Percentiles rank a stretch among this genome's conserved stretches.
phyloP scores from a whole-genome alignment of 306 rosid genomes.

The Amphicarpaea edgeworthii region DNA sequence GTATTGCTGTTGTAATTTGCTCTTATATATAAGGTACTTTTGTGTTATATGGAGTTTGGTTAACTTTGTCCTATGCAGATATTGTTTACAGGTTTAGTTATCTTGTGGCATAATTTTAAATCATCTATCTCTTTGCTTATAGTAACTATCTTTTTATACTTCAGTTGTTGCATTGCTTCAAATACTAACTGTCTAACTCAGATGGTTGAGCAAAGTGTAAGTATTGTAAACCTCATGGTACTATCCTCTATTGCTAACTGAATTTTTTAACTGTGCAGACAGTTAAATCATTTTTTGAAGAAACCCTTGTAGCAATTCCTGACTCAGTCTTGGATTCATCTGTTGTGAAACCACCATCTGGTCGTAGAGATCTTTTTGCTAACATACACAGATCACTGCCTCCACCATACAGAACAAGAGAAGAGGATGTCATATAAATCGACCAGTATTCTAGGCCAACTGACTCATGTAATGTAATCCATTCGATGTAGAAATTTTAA shows the following conservation, averaged over 20 bases:
- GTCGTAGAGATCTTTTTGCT: slow-evolving; percentile 70
- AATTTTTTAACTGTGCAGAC: slow-evolving; percentile 64
- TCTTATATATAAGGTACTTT: not conserved
- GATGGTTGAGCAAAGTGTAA: too few relatives aligned
- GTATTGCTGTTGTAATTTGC: too few relatives aligned
- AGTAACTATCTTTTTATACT: slow-evolving; percentile 19
- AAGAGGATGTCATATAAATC: slow-evolving; percentile 42
- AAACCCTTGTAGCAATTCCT: slow-evolving; percentile 85
- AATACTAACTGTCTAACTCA: slow-evolving; percentile 43
- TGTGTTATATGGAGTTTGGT: not conserved
- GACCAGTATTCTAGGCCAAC: not conserved
- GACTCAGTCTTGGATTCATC: slow-evolving; percentile 83
- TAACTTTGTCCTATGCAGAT: not conserved
- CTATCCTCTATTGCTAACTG: too few relatives aligned
- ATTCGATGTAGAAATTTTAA: slow-evolving; percentile 18
- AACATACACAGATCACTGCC: slow-evolving; percentile 65
- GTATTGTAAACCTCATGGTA: too few relatives aligned
- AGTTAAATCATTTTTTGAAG: slow-evolving; percentile 82
- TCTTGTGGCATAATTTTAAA: slow-evolving; percentile 23
- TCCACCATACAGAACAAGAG: slow-evolving; percentile 64
- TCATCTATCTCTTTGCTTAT: slow-evolving; percentile 17
- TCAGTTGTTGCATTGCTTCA: slow-evolving; percentile 38
- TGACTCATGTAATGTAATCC: slow-evolving; percentile 21
- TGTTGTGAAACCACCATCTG: slow-evolving; percentile 52
- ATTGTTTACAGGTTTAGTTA: not conserved